Conservation (phyloP, 768 basidiomycete genomes). For the Tubosaeta sp. region DNA sequence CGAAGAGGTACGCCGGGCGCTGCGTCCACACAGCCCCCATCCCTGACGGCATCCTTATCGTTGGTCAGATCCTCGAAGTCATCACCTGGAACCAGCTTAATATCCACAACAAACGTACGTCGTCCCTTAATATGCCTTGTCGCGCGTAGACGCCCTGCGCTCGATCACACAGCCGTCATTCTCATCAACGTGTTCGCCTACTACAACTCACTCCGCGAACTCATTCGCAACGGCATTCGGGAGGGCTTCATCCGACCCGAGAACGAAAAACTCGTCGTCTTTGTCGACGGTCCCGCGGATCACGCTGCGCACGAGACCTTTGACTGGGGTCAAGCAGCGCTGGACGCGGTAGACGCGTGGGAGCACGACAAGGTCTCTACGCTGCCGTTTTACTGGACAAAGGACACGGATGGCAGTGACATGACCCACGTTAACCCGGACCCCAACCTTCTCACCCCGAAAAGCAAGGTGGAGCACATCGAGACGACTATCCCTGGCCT, state of each 20-base stretch:
- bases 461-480: constrained; percentile 16
- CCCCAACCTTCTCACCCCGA: not conserved
- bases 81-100: constrained; percentile 93
- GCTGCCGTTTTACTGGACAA: constrained; percentile 49
- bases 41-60: constrained; percentile 1
- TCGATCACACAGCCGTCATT: constrained; percentile 57
- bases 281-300: constrained; percentile 70
- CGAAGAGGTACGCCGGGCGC: constrained; percentile 61
- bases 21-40: not conserved
- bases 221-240: constrained; percentile 62
- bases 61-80: constrained; percentile 74
- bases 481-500: constrained; percentile 19
- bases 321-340: constrained; percentile 74
- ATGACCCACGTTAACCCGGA: constrained; percentile 10
- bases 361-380: constrained; percentile 28
- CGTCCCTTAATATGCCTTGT: constrained; percentile 5
- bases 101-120: constrained; percentile 77
- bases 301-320: constrained; percentile 50
- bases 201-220: constrained; percentile 75
- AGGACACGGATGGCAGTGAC: constrained; percentile 33
- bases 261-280: constrained; percentile 60
- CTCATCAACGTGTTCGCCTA: constrained; percentile 82
- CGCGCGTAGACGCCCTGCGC: not conserved
- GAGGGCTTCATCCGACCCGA: constrained; percentile 69
- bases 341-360: constrained; percentile 66